These are phyloP conservation scores for Suillus sp. DNA, from an alignment of 768 basidiomycete species.

Conservation along the genomic window DNA sequence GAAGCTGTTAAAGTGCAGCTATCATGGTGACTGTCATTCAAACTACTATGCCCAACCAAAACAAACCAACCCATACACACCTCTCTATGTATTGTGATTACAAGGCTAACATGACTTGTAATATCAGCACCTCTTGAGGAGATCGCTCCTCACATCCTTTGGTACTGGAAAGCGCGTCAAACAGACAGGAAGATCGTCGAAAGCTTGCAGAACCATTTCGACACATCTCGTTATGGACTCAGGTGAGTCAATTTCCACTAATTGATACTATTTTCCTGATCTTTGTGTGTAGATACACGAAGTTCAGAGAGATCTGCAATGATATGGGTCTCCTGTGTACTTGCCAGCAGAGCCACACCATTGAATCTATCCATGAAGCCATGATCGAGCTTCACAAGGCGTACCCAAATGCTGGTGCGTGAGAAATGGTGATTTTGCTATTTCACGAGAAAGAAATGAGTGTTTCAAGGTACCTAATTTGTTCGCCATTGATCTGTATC, in stretches of 20 bases:
- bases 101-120: background rate
- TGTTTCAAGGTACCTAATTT: background rate
- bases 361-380: constrained; percentile 22
- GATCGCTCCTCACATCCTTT: constrained; percentile 11
- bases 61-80: background rate
- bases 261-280: background rate
- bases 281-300: background rate
- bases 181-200: constrained; percentile 31
- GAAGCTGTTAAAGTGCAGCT: background rate
- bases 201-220: constrained; percentile 25
- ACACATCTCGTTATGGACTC: constrained; percentile 26
- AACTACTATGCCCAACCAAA: constrained; percentile 10
- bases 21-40: background rate
- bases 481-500: background rate
- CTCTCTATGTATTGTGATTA: background rate
- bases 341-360: constrained; percentile 24
- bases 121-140: background rate
- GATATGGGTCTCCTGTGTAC: constrained; percentile 23
- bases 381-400: constrained; percentile 22
- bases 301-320: constrained; percentile 11
- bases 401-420: constrained; percentile 24
- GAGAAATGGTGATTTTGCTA: background rate
- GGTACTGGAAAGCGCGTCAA: constrained; percentile 27
- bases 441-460: background rate
- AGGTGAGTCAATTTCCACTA: constrained; percentile 14